Evolutionary conservation across 106 monocot genomes (phyloP), one percentile per base, ranked within the genome.

Genomic region (Dactylorhiza incarnata): DNA sequence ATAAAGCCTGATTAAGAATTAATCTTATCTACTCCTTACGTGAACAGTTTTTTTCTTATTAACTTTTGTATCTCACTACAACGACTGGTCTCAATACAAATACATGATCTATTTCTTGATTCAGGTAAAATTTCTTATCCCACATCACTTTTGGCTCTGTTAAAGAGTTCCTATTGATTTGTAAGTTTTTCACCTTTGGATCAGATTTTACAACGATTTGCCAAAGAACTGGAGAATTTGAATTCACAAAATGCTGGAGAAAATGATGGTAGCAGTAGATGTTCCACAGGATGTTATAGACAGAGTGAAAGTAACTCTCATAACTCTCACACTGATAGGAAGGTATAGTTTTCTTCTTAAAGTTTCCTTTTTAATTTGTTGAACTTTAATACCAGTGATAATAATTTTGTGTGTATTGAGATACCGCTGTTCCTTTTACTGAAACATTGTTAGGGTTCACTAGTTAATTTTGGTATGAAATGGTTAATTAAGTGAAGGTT

Each of bases 171-270:
- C 37, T 37, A 8, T 15, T 10, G 25, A 74, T 65, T 17, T 12
- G 19, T 25, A 59, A 59, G 15, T 73, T 6, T 7, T 74, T 71
- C 16, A 48, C 16, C 44, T 4, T 78, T 78, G 48, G 15, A 71
- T 74, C 63, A 79, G 83, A 59, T 79, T 78, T 49, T 78, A 19
- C 25, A 71, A 45, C 52, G 75, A 75, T 49, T 74, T 61, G 58
- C 4, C 58, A 68, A 44, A 25, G 78, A 83, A 37, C 68, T 78
- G 56, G 45, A 76, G 58, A 79, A 75, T 9, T 53, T 84, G 72
- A 80, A 76, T 58, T 29, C 72, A 51, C 48, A 75, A 13, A 6
- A n/a, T 24, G 61, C 48, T 65, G 67, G 43, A 62, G 23, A 47
- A 61, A 55, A 61, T 62, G 45, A n/a, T 68, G 51, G 68, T 20